Evolutionary conservation across 2,329 filamentous ascomycete species (phyloP).

Genomic region (Alternaria alternata): DNA sequence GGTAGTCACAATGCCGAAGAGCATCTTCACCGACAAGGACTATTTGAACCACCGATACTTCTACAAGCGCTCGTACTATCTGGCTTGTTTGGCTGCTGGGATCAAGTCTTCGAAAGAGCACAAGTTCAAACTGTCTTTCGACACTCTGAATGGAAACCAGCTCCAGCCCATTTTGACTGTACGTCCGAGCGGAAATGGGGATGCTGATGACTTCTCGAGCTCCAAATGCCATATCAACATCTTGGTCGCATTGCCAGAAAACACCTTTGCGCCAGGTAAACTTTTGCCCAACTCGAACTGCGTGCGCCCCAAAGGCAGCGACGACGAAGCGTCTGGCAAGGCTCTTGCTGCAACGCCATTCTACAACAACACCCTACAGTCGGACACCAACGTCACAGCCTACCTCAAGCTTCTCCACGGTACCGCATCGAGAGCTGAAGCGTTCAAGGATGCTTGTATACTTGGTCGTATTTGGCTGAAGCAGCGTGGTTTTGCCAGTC

Average conservation of each 20-base stretch:
- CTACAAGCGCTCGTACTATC: constrained; percentile 90
- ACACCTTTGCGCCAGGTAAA: constrained; percentile 75
- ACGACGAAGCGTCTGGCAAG: constrained; percentile 52
- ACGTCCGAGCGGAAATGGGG: constrained; percentile 42
- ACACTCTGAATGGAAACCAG: constrained; percentile 74
- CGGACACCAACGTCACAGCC: constrained; percentile 74
- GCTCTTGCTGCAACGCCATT: constrained; percentile 71
- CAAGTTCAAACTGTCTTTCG: constrained; percentile 68
- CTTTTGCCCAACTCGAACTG: constrained; percentile 74
- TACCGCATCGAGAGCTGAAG: constrained; percentile 72
- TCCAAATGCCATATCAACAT: constrained; percentile 68
- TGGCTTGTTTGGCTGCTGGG: constrained; percentile 79
- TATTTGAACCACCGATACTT: constrained; percentile 93
- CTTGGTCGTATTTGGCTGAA: constrained; percentile 88
- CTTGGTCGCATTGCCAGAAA: constrained; percentile 75
- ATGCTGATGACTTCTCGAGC: constrained; percentile 49
- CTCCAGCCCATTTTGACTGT: constrained; percentile 74
- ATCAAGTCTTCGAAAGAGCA: constrained; percentile 67
- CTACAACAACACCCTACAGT: constrained; percentile 86
- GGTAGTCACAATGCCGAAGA: constrained; percentile 82
- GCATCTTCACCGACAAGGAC: constrained; percentile 91
- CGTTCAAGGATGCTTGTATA: constrained; percentile 83
- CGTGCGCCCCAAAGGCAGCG: constrained; percentile 65
- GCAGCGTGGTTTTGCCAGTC: constrained; percentile 80
- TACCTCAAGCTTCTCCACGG: constrained; percentile 80